These are phyloP conservation scores for Boletus rubropictus DNA, from an alignment of 768 basidiomycete genomes.

Conservation along the genomic window DNA sequence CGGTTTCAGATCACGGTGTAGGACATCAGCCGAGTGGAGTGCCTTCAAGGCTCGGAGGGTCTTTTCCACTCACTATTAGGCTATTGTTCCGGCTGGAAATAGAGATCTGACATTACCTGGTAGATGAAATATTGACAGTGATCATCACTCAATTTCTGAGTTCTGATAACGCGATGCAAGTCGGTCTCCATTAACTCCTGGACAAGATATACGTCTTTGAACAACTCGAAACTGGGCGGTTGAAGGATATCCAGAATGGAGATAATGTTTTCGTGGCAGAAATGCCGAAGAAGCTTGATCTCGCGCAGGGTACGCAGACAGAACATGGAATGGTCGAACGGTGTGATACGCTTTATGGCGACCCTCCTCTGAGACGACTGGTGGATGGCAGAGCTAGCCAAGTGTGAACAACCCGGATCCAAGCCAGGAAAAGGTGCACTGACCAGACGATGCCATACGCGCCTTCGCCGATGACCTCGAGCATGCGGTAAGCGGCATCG, in stretches of 20 bases:
- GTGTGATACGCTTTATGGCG: constrained; percentile 93
- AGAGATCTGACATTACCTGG: constrained; percentile 47
- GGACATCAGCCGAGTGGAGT: constrained; percentile 89
- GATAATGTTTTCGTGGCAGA: constrained; percentile 86
- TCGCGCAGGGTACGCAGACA: constrained; percentile 78
- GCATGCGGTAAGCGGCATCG: constrained; percentile 57
- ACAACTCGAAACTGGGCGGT: constrained; percentile 66
- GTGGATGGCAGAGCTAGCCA: constrained; percentile 65
- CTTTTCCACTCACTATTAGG: constrained; percentile 31
- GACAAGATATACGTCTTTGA: constrained; percentile 79
- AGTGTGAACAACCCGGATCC: neutral
- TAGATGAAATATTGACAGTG: constrained; percentile 98
- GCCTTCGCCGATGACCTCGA: constrained; percentile 89
- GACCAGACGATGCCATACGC: constrained; percentile 87
- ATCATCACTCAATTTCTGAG: constrained; percentile 90
- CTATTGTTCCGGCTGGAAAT: neutral
- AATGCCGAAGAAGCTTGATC: constrained; percentile 89
- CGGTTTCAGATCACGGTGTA: constrained; percentile 94
- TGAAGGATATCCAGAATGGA: constrained; percentile 90
- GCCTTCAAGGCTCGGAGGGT: constrained; percentile 92
- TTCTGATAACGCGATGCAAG: constrained; percentile 92
- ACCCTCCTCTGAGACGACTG: constrained; percentile 74
- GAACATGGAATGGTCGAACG: constrained; percentile 94
- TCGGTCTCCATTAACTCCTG: constrained; percentile 89
- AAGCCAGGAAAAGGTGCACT: constrained; percentile 11